Evolutionary conservation across 345 rosid genomes (phyloP).

Genomic region (Linum usitatissimum): DNA sequence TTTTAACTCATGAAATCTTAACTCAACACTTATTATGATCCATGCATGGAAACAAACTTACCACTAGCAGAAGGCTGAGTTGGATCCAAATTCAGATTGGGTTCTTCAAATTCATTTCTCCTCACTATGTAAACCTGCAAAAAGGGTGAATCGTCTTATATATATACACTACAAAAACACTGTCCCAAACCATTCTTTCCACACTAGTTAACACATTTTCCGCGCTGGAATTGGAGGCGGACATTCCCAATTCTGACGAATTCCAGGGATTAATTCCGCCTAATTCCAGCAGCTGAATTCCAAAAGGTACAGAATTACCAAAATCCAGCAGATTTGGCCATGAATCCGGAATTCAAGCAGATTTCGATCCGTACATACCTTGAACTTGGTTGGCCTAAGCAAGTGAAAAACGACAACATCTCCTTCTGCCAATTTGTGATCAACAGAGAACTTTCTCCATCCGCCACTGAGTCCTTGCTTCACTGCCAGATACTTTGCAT

Average conservation of each 20-base stretch:
- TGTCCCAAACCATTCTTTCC: no score
- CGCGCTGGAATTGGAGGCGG: no score
- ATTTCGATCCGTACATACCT: slow-evolving; percentile 16
- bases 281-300: no score
- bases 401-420: slow-evolving; percentile 40
- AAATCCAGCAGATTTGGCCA: background rate
- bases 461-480: slow-evolving; percentile 39
- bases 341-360: background rate
- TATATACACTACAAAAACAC: no score
- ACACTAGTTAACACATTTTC: no score
- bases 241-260: no score
- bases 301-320: no score
- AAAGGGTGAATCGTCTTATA: background rate
- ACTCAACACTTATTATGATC: no score
- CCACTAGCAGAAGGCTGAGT: background rate
- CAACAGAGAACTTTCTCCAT: slow-evolving; percentile 34
- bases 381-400: slow-evolving; percentile 26
- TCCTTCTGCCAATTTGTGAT: slow-evolving; percentile 25
- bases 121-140: slow-evolving; percentile 16
- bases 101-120: slow-evolving; percentile 12
- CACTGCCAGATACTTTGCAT: slow-evolving; percentile 24
- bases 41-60: no score
- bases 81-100: background rate
- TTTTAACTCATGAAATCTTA: no score
- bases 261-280: no score